A percentile compares a stretch with the other conserved stretches of the same genome.
These are phyloP conservation scores for Phytopythium kandeliae DNA, from an alignment of 352 stramenopile species.

Conservation along the genomic window DNA sequence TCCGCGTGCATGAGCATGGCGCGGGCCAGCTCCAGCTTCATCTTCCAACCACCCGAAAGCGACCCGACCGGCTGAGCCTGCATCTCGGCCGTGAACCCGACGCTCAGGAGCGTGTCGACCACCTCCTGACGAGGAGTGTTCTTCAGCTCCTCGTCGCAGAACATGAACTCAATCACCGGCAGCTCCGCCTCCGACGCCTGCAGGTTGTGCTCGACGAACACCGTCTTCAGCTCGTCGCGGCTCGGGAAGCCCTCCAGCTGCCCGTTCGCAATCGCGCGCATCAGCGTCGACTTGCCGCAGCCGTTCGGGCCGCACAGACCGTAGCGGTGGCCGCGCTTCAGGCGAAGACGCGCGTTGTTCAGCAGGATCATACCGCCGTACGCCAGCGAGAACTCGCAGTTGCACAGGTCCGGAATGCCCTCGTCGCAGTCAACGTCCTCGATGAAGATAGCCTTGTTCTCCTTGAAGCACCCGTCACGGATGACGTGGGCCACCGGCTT, in stretches of 20 bases:
- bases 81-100: conserved; percentile 94
- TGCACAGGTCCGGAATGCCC: conserved; percentile 96
- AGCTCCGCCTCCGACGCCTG: conserved; percentile 87
- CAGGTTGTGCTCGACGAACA: conserved; percentile 97
- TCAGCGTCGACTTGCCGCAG: conserved; percentile 95
- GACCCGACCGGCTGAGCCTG: conserved; percentile 89
- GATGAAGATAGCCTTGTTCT: conserved; percentile 89
- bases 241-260: conserved; percentile 97
- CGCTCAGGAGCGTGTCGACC: conserved; percentile 84
- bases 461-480: conserved; percentile 84
- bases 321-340: conserved; percentile 91
- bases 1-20: conserved; percentile 95
- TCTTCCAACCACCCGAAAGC: conserved; percentile 95
- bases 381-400: conserved; percentile 98
- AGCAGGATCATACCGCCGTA: conserved; percentile 92
- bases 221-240: conserved; percentile 91
- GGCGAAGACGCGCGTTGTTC: conserved; percentile 87
- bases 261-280: conserved; percentile 95
- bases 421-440: conserved; percentile 97
- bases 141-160: conserved; percentile 88
- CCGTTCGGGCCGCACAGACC: conserved; percentile 92
- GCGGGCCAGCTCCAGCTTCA: conserved; percentile 93
- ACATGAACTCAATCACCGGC: conserved; percentile 81
- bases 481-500: conserved; percentile 70
- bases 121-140: conserved; percentile 87